These are phyloP conservation scores for Aschersonia sp. DNA, from an alignment of 2,329 filamentous ascomycete species.

Conservation along the genomic window DNA sequence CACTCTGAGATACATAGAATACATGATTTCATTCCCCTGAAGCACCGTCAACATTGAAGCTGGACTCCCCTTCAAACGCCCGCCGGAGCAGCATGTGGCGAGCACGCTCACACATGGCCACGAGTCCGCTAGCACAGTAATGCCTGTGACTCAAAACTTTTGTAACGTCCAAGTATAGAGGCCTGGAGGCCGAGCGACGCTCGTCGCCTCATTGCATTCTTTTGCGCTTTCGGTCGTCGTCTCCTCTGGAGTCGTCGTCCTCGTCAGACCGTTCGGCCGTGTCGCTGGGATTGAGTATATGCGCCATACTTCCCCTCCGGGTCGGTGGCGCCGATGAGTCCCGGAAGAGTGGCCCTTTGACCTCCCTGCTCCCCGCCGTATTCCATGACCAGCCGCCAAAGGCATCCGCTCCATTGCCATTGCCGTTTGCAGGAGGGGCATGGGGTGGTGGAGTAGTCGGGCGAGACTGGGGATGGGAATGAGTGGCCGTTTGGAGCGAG, in stretches of 20 bases:
- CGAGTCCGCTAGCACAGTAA: too few species aligned
- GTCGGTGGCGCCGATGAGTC: conserved; percentile 44
- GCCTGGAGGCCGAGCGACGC: too few species aligned
- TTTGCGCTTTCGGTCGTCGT: conserved; percentile 49
- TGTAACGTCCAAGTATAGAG: too few species aligned
- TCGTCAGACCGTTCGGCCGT: conserved; percentile 40
- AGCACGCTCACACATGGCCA: too few species aligned
- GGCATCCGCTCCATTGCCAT: conserved; percentile 21
- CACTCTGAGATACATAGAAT: neutral
- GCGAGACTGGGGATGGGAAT: conserved; percentile 31
- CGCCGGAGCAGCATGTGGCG: too few species aligned
- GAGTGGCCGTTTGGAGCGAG: conserved; percentile 30
- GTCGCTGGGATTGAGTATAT: conserved; percentile 47
- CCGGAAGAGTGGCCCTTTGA: conserved; percentile 33
- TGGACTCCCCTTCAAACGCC: too few species aligned
- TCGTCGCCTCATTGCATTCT: conserved; percentile 28
- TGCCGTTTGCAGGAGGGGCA: conserved; percentile 19
- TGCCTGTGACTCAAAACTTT: too few species aligned
- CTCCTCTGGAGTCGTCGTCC: conserved; percentile 38
- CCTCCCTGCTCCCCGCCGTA: conserved; percentile 30
- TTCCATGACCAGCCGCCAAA: conserved; percentile 45
- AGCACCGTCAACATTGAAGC: neutral
- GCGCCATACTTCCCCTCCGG: conserved; percentile 44
- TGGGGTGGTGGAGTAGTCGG: conserved; percentile 36
- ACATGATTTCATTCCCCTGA: neutral